Conservation (phyloP, 306 rosid genomes). For the Alnus rubra region DNA sequence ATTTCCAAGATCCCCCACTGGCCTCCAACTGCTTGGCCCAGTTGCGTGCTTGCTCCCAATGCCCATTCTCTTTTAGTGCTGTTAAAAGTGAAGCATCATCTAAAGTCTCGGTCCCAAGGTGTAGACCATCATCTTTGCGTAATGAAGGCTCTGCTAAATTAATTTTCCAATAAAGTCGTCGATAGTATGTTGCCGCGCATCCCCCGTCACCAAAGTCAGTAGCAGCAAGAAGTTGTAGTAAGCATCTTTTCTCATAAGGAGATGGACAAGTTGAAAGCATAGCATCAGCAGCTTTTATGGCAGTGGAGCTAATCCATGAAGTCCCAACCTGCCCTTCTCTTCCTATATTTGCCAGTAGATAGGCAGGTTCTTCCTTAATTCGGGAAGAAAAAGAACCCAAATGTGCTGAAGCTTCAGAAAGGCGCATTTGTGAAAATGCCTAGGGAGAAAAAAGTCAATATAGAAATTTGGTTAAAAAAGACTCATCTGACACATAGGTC, state of each 20-base stretch:
- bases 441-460: slow-evolving; percentile 28
- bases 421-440: slow-evolving; percentile 98
- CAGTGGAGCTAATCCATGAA: slow-evolving; percentile 88
- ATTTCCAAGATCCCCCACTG: slow-evolving; percentile 78
- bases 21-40: slow-evolving; percentile 98
- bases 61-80: slow-evolving; percentile 79
- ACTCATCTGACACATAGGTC: neutral
- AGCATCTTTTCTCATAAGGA: slow-evolving; percentile 93
- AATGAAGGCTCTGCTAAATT: slow-evolving; percentile 87
- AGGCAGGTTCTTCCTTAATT: slow-evolving; percentile 76
- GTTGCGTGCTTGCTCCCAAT: slow-evolving; percentile 95
- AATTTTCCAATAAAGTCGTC: slow-evolving; percentile 79
- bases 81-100: slow-evolving; percentile 87
- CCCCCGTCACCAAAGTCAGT: slow-evolving; percentile 97
- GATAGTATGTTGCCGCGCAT: slow-evolving; percentile 60
- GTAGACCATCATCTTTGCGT: slow-evolving; percentile 62
- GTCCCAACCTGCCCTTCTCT: slow-evolving; percentile 65
- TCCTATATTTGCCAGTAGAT: slow-evolving; percentile 58
- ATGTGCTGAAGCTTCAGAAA: slow-evolving; percentile 92
- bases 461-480: neutral
- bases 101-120: slow-evolving; percentile 69
- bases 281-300: slow-evolving; percentile 86
- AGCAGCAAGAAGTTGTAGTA: slow-evolving; percentile 88
- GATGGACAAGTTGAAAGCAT: slow-evolving; percentile 91
- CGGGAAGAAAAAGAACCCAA: slow-evolving; percentile 94